A percentile compares a stretch with the other conserved stretches of the same genome.
Conservation (phyloP, 2,329 filamentous ascomycete genomes). For the Epichloe festucae region DNA sequence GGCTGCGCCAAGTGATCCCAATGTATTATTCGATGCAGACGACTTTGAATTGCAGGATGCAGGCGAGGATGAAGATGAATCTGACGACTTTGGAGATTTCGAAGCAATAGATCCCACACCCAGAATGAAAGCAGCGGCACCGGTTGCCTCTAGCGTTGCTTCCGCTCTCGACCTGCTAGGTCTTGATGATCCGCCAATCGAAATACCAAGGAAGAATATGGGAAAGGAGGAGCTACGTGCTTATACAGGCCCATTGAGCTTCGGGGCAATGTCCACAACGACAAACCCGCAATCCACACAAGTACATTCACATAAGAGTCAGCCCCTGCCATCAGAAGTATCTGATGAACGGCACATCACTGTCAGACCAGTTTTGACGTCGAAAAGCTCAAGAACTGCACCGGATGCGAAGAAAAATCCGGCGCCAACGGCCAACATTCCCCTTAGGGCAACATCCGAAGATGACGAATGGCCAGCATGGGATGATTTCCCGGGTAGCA, state of each 20-base stretch:
- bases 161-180: conserved; percentile 27
- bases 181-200: conserved; percentile 19
- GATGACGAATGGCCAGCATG: conserved; percentile 40
- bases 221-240: not conserved
- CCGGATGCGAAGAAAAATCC: not conserved
- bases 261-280: conserved; percentile 17
- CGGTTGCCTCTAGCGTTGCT: not conserved
- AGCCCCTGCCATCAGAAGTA: conserved; percentile 39
- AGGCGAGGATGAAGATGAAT: conserved; percentile 32
- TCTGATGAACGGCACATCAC: conserved; percentile 29
- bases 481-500: conserved; percentile 28
- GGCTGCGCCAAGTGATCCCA: conserved; percentile 24
- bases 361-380: not conserved
- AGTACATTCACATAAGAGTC: conserved; percentile 39
- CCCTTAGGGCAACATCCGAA: conserved; percentile 11
- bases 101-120: conserved; percentile 28
- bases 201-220: not conserved
- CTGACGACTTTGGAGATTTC: conserved; percentile 47
- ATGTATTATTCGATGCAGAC: conserved; percentile 55
- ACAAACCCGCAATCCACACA: conserved; percentile 34
- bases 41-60: conserved; percentile 32
- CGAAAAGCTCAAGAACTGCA: not conserved
- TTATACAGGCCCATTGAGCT: conserved; percentile 12
- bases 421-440: conserved; percentile 2
- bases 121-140: not conserved